Evolutionary conservation across 2,329 filamentous ascomycete species (phyloP).

Genomic region (Botrytis cinerea): DNA sequence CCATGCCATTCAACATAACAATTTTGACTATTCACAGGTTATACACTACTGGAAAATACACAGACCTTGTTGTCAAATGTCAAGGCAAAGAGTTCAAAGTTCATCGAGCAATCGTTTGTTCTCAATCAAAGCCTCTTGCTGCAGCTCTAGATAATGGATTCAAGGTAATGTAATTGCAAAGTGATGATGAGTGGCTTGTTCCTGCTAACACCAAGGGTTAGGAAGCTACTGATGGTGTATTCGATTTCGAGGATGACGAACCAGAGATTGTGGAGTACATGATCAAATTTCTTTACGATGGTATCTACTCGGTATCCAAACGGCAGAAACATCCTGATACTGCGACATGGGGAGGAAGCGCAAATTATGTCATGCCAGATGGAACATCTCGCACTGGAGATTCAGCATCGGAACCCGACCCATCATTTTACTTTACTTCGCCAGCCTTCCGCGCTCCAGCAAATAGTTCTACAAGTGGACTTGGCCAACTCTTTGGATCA

Average conservation of each 20-base stretch:
- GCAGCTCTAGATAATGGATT: conserved; percentile 29
- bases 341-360: background rate
- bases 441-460: background rate
- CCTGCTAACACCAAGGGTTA: background rate
- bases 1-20: background rate
- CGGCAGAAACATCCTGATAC: conserved; percentile 16
- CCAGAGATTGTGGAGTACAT: conserved; percentile 24
- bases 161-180: background rate
- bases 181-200: background rate
- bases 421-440: background rate
- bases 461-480: background rate
- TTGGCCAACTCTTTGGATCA: background rate
- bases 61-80: conserved; percentile 31
- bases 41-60: conserved; percentile 24
- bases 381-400: background rate
- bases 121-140: conserved; percentile 30
- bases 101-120: conserved; percentile 32
- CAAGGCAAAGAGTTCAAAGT: conserved; percentile 29
- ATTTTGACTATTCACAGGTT: conserved; percentile 10
- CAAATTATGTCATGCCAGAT: background rate
- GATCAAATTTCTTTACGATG: conserved; percentile 24
- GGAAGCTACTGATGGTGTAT: conserved; percentile 23
- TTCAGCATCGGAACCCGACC: background rate
- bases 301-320: conserved; percentile 8
- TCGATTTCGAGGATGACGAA: conserved; percentile 25